phyloP scores from a whole-genome alignment of 768 basidiomycete genomes.

The Clathrus columnatus region DNA sequence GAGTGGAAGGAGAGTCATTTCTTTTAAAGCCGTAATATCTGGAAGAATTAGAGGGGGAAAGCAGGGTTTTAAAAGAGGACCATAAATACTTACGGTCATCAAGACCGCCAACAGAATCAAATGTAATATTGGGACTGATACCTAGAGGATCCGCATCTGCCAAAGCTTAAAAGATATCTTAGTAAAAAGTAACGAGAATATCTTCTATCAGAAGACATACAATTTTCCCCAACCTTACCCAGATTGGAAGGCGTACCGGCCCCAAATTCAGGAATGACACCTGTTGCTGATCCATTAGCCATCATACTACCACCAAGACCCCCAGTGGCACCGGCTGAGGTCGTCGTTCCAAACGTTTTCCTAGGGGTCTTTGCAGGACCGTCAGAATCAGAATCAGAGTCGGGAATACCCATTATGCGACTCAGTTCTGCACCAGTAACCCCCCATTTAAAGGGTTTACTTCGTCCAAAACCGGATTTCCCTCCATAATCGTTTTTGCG shows the following conservation, averaged over 20 bases:
- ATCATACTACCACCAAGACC: conserved; percentile 45
- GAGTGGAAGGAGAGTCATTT: conserved; percentile 94
- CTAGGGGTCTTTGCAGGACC: conserved; percentile 56
- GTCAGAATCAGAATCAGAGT: conserved; percentile 49
- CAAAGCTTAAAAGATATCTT: conserved; percentile 41
- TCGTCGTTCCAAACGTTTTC: conserved; percentile 37
- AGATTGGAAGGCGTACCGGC: conserved; percentile 79
- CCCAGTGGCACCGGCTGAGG: conserved; percentile 33
- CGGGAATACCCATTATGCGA: conserved; percentile 65
- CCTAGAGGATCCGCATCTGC: conserved; percentile 96
- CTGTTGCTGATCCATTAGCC: conserved; percentile 30
- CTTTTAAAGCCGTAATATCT: conserved; percentile 93
- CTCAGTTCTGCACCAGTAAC: conserved; percentile 69
- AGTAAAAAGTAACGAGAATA: conserved; percentile 14
- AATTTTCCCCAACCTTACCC: conserved; percentile 74
- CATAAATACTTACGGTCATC: conserved; percentile 66
- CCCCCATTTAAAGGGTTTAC: conserved; percentile 64
- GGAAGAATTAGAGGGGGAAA: not conserved
- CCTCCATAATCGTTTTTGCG: conserved; percentile 23
- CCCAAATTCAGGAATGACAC: conserved; percentile 40
- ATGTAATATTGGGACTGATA: conserved; percentile 87
- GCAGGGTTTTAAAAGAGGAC: not conserved
- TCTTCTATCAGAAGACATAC: conserved; percentile 29
- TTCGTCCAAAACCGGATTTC: conserved; percentile 21
- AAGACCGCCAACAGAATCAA: conserved; percentile 93